phyloP scores from a whole-genome alignment of 352 stramenopile genomes.

The Pythium guiyangense region DNA sequence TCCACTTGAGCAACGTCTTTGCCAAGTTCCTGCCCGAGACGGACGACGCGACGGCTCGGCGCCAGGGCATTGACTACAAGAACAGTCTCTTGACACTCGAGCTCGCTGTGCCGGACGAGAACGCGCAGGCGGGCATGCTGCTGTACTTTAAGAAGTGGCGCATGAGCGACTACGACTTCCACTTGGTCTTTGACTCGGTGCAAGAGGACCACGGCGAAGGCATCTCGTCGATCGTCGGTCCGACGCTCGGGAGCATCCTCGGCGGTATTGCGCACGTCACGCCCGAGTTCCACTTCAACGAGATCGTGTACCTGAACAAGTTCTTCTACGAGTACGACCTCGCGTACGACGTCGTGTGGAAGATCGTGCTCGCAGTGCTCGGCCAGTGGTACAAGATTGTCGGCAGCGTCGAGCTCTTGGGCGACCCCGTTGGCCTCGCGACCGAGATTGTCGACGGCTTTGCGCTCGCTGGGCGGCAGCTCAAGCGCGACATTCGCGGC shows the following conservation, averaged over 20 bases:
- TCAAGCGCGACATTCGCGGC: constrained; percentile 75
- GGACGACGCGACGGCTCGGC: constrained; percentile 61
- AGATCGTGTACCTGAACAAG: constrained; percentile 69
- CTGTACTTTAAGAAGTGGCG: constrained; percentile 83
- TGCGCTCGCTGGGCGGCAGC: constrained; percentile 64
- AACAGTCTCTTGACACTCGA: constrained; percentile 47
- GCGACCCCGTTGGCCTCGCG: constrained; percentile 76
- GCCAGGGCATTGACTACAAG: constrained; percentile 63
- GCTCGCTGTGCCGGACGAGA: constrained; percentile 44
- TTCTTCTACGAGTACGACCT: constrained; percentile 88
- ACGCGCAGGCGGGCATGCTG: constrained; percentile 43
- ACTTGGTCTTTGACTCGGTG: constrained; percentile 81
- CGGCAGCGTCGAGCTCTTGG: constrained; percentile 79
- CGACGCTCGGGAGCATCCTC: constrained; percentile 83
- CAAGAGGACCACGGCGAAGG: constrained; percentile 77
- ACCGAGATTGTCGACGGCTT: constrained; percentile 87
- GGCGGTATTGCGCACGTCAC: constrained; percentile 84
- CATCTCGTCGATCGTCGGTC: constrained; percentile 74
- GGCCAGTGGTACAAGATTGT: constrained; percentile 89
- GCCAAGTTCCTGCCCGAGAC: constrained; percentile 67
- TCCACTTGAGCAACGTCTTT: constrained; percentile 65
- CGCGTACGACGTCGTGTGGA: constrained; percentile 63
- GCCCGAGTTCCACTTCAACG: constrained; percentile 69
- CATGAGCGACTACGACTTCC: constrained; percentile 65
- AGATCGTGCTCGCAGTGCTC: constrained; percentile 70